Conservation (phyloP, 2,329 filamentous ascomycete genomes). For the Coniella vitis region DNA sequence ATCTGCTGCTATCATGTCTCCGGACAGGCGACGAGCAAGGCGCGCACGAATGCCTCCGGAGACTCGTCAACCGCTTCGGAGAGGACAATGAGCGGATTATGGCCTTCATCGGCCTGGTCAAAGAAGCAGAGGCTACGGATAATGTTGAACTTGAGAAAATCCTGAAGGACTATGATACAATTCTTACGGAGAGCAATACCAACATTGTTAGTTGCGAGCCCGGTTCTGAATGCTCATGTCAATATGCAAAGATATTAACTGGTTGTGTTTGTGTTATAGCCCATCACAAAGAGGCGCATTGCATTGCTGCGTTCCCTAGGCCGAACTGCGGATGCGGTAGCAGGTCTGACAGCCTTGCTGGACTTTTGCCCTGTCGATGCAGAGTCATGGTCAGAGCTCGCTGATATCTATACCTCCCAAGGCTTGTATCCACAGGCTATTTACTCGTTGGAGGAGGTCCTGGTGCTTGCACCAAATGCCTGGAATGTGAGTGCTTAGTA, state of each 20-base stretch:
- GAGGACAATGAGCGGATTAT: conserved; percentile 77
- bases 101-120: conserved; percentile 73
- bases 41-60: conserved; percentile 68
- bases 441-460: conserved; percentile 82
- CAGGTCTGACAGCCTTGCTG: conserved; percentile 66
- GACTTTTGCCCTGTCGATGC: conserved; percentile 83
- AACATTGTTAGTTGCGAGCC: conserved; percentile 67
- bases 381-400: conserved; percentile 88
- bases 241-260: conserved; percentile 23
- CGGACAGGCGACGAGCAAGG: conserved; percentile 76
- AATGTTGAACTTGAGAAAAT: conserved; percentile 60
- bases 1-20: conserved; percentile 76
- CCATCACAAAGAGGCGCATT: conserved; percentile 76
- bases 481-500: conserved; percentile 73
- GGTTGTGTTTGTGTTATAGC: conserved; percentile 37
- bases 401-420: conserved; percentile 76
- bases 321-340: conserved; percentile 64
- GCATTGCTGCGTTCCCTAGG: conserved; percentile 72
- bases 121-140: conserved; percentile 71
- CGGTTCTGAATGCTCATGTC: background rate
- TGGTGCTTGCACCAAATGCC: conserved; percentile 80
- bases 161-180: conserved; percentile 69
- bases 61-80: conserved; percentile 75
- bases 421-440: conserved; percentile 77
- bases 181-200: conserved; percentile 65